Base-by-base conservation (phyloP, 352 stramenopile genomes). In the Globisporangium parvum region DNA sequence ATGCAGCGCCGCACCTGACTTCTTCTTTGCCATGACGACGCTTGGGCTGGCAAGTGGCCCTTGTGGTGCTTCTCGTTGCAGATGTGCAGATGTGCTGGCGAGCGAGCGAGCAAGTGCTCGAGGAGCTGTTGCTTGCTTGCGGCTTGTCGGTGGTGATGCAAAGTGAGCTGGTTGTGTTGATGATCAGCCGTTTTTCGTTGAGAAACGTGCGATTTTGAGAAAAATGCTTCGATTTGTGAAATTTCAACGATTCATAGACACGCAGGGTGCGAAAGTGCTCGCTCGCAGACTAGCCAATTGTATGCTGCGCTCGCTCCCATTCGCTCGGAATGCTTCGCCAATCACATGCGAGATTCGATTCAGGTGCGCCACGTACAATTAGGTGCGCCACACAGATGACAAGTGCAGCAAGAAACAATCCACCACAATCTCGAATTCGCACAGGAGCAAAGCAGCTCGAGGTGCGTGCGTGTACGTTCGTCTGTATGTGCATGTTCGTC, bases 11-110 rank as follows among this genome's bases (percentile, higher is more conserved):
- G 45, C 33, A 88, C 80, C 80, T 75, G 63, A 54, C 57, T 69
- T 73, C 64, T 91, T 91, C 66, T 81, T 91, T 39, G 49, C 78
- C 80, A 91, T 91, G 35, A 0, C 51, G 28, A 20, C 60, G 60
- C 40, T 26, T n/a, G n/a, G n/a, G 28, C 17, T 14, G 15, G 21
- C 21, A 40, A 24, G 31, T 26, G 51, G 10, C 18, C 37, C 17
- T 26, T 20, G 39, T 44, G 2, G 39, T 44, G 2, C 39, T n/a
- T 44, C 14, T 35, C 3, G 24, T 52, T n/a, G n/a, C n/a, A n/a
- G n/a, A n/a, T n/a, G n/a, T n/a, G n/a, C n/a, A n/a, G n/a, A n/a
- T n/a, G n/a, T n/a, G n/a, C n/a, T n/a, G n/a, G n/a, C 47, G 26
- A 51, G 26, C 23, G 44, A 12, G 24, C 15, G n/a, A 21, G 24